phyloP scores from a whole-genome alignment of 2,329 filamentous ascomycete genomes.

The Rasamsonia emersonii region DNA sequence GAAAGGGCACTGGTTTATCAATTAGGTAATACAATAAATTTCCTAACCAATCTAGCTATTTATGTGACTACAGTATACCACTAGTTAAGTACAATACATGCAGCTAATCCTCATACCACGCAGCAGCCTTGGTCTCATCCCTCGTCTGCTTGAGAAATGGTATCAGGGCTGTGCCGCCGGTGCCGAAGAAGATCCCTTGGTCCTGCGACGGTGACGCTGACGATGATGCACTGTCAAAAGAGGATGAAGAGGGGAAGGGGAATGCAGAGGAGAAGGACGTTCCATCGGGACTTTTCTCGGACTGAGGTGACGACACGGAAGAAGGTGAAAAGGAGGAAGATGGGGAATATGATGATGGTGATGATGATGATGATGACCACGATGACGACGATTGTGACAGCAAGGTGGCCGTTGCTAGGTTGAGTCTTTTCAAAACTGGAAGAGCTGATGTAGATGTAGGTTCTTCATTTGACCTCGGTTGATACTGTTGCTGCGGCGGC shows the following conservation, averaged over 20 bases:
- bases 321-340: too few relatives aligned
- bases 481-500: conserved; percentile 4
- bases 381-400: neutral
- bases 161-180: conserved; percentile 46
- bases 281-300: too few relatives aligned
- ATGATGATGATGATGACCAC: conserved; percentile 21
- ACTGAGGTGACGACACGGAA: too few relatives aligned
- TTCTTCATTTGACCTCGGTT: neutral
- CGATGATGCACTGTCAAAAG: too few relatives aligned
- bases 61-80: too few relatives aligned
- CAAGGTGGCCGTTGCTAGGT: conserved; percentile 35
- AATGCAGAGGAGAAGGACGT: too few relatives aligned
- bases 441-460: neutral
- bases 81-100: too few relatives aligned
- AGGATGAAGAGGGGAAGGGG: too few relatives aligned
- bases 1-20: too few relatives aligned
- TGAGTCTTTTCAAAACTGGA: conserved; percentile 17
- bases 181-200: conserved; percentile 36
- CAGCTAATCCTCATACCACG: conserved; percentile 18
- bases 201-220: conserved; percentile 7
- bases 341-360: too few relatives aligned
- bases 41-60: too few relatives aligned
- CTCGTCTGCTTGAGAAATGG: conserved; percentile 46
- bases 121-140: conserved; percentile 41
- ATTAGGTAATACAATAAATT: too few relatives aligned